A percentile compares a stretch with the other conserved stretches of the same genome.
phyloP scores from a whole-genome alignment of 2,329 filamentous ascomycete species.

The Fusarium acutatum region DNA sequence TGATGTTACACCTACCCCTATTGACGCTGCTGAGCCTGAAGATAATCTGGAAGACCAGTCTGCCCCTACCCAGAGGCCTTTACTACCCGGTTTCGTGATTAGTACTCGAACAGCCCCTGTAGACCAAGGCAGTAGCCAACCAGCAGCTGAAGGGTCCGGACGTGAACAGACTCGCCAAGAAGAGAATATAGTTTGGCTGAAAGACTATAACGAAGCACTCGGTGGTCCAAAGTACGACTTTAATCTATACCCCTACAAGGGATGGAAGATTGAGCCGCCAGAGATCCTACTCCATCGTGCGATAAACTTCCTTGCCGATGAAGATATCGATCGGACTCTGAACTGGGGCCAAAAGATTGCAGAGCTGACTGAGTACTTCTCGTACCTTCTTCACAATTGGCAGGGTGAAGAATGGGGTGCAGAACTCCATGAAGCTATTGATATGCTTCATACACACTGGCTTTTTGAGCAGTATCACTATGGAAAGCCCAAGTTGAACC shows the following conservation, averaged over 20 bases:
- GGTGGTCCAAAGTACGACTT: background rate
- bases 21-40: background rate
- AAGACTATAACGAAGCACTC: background rate
- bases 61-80: background rate
- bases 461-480: slow-evolving; percentile 50
- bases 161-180: background rate
- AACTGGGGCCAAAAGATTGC: slow-evolving; percentile 51
- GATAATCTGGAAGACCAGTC: background rate
- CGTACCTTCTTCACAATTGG: slow-evolving; percentile 42
- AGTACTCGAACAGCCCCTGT: slow-evolving; percentile 7
- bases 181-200: slow-evolving; percentile 2
- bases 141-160: background rate
- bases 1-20: background rate
- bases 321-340: slow-evolving; percentile 54
- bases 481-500: slow-evolving; percentile 36
- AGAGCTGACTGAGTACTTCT: slow-evolving; percentile 52
- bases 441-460: slow-evolving; percentile 47
- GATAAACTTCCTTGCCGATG: slow-evolving; percentile 58
- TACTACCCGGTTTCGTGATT: slow-evolving; percentile 14
- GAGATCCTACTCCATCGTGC: slow-evolving; percentile 44
- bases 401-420: slow-evolving; percentile 42
- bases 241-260: slow-evolving; percentile 42
- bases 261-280: slow-evolving; percentile 48
- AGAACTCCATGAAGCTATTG: slow-evolving; percentile 43
- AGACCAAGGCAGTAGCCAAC: background rate